Conservation (phyloP, 805 yeast genomes). For the Ascoidea rubescens region DNA sequence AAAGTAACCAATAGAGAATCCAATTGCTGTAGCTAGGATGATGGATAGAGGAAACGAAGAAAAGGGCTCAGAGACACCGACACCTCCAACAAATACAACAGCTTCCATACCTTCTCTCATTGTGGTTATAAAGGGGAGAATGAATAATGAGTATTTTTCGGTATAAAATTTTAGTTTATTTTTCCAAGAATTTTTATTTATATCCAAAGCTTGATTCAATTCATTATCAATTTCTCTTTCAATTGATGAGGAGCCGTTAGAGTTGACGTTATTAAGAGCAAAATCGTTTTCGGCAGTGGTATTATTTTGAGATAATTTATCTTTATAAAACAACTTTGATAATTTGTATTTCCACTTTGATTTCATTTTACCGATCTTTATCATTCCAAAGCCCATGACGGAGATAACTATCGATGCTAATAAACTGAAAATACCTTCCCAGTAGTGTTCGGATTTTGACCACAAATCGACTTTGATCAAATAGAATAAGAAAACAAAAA, state of each 20-base stretch:
- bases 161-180: slow-evolving; percentile 22
- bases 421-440: slow-evolving; percentile 79
- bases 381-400: slow-evolving; percentile 72
- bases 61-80: slow-evolving; percentile 60
- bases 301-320: slow-evolving; percentile 13
- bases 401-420: slow-evolving; percentile 71
- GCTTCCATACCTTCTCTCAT: slow-evolving; percentile 96
- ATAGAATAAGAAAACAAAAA: slow-evolving; percentile 59
- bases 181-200: slow-evolving; percentile 4
- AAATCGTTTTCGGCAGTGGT: slow-evolving; percentile 3
- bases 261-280: background rate
- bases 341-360: slow-evolving; percentile 66
- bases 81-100: slow-evolving; percentile 87
- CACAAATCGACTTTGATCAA: slow-evolving; percentile 72
- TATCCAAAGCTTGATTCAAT: background rate
- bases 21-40: slow-evolving; percentile 40
- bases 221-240: background rate
- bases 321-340: slow-evolving; percentile 24
- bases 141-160: slow-evolving; percentile 54
- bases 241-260: background rate
- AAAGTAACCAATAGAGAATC: slow-evolving; percentile 47
- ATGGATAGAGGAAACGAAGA: slow-evolving; percentile 54
- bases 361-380: slow-evolving; percentile 69
- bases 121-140: slow-evolving; percentile 75
- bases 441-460: slow-evolving; percentile 76